Evolutionary conservation across 805 yeast genomes (phyloP).

Genomic region (Nematodospora valgi): DNA sequence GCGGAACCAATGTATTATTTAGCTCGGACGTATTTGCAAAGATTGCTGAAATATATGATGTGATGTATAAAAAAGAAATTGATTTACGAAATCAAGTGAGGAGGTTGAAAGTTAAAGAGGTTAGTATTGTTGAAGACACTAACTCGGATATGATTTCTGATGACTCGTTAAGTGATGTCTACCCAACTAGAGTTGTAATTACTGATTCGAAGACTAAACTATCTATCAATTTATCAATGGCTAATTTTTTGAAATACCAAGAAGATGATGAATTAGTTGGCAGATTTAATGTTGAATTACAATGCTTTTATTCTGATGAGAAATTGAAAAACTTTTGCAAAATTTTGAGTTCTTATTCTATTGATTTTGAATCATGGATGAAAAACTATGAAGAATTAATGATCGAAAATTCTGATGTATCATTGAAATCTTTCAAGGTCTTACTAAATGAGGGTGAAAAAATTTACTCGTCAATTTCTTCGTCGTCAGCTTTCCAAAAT

Average conservation of each 20-base stretch:
- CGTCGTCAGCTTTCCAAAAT: slow-evolving; percentile 16
- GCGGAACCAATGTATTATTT: slow-evolving; percentile 24
- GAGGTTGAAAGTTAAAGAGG: slow-evolving; percentile 17
- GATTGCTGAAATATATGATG: slow-evolving; percentile 31
- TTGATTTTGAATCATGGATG: slow-evolving; percentile 52
- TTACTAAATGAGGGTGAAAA: slow-evolving; percentile 56
- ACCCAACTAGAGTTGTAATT: slow-evolving; percentile 52
- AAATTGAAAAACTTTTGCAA: slow-evolving; percentile 38
- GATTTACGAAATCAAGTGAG: slow-evolving; percentile 37
- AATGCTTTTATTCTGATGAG: slow-evolving; percentile 51
- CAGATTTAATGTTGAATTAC: slow-evolving; percentile 33
- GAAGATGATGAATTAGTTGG: slow-evolving; percentile 1
- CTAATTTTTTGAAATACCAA: slow-evolving; percentile 25
- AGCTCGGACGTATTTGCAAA: slow-evolving; percentile 32
- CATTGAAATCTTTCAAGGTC: slow-evolving; percentile 42
- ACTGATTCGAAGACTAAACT: slow-evolving; percentile 24
- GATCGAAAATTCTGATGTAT: slow-evolving; percentile 39
- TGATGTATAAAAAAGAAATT: slow-evolving; percentile 41
- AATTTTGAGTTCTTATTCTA: slow-evolving; percentile 37
- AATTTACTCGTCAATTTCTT: slow-evolving; percentile 37
- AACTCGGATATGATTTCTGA: slow-evolving; percentile 49
- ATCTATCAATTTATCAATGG: slow-evolving; percentile 28
- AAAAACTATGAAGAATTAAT: slow-evolving; percentile 40
- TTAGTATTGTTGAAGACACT: slow-evolving; percentile 29
- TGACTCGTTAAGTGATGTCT: slow-evolving; percentile 46